Base-by-base conservation (phyloP, 306 rosid species). In the Cucurbita pepo region DNA sequence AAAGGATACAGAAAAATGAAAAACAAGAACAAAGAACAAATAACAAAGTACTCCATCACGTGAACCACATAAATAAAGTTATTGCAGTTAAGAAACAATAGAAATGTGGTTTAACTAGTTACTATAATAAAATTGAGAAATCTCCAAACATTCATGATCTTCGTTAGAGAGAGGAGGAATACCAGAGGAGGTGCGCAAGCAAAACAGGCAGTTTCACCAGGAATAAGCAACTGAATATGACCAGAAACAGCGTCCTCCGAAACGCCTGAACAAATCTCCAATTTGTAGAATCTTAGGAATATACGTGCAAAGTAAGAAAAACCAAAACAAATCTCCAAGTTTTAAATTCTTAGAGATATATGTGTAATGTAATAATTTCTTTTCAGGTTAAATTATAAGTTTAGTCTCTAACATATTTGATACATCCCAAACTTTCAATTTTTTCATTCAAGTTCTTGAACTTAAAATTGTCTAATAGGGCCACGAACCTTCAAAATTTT, bases 131-230 rank as follows among this genome's bases (percentile, higher is more conserved):
- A 34, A 59, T 59, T 59, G 2, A 47, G 56, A 50, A 48, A 22
- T 50, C 45, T 22, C 44, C 44, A 69, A 44, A 60, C 70, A 62
- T 75, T 44, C 58, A 61, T 1, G 14, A 47, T n/a, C 59, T 77
- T 36, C 74, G 14, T 18, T 50, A 50, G 45, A 54, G 60, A 58
- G 60, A 58, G 12, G 53, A 22, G 34, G 41, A 88, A 56, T 84
- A 94, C 99, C 90, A 94, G 78, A 82, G 98, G 98, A 75, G 99
- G 97, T 69, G 99, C 97, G 76, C 99, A 91, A 62, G 99, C 99
- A 86, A 94, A 94, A 86, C 99, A 94, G 57, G 97, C 99, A 76
- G 90, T 91, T 85, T 94, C 99, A 64, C 99, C 97, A 41, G 97
- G 99, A 61, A 94, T 82, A 65, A 94, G 81, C 81, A 94, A 74